phyloP scores from a whole-genome alignment of 2,329 filamentous ascomycete species.

The Colletotrichum scovillei region DNA sequence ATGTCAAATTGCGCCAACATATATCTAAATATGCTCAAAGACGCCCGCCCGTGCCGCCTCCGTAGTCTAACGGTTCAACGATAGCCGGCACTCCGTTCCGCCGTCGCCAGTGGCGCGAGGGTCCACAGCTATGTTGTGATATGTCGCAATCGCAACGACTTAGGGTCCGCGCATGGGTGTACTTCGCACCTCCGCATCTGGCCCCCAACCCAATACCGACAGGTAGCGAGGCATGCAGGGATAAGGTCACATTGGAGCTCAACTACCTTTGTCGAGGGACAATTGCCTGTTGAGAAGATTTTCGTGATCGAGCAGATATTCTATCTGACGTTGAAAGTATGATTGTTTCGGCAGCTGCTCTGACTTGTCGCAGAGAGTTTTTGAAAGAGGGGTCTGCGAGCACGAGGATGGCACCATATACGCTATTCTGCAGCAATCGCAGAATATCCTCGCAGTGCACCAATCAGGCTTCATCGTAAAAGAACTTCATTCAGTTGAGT shows the following conservation, averaged over 20 bases:
- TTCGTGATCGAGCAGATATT: not conserved
- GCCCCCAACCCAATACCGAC: not conserved
- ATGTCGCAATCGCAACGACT: slow-evolving; percentile 27
- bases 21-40: not conserved
- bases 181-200: not conserved
- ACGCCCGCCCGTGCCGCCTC: not conserved
- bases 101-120: slow-evolving; percentile 3
- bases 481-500: not conserved
- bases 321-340: not conserved
- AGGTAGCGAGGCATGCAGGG: not conserved
- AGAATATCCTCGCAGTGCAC: not conserved
- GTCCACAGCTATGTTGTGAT: slow-evolving; percentile 22
- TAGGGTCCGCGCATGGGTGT: not conserved
- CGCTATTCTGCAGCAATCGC: not conserved
- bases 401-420: not conserved
- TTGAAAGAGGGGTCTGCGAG: not conserved
- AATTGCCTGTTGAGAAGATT: not conserved
- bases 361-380: not conserved
- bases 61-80: not conserved
- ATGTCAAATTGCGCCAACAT: not conserved
- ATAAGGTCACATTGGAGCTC: not conserved
- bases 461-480: not conserved
- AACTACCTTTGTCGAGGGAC: not conserved
- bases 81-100: not conserved
- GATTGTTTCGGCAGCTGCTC: not conserved